A percentile compares a stretch with the other conserved stretches of the same genome.
phyloP scores from a whole-genome alignment of 306 rosid species.

The Vigna hirtella region DNA sequence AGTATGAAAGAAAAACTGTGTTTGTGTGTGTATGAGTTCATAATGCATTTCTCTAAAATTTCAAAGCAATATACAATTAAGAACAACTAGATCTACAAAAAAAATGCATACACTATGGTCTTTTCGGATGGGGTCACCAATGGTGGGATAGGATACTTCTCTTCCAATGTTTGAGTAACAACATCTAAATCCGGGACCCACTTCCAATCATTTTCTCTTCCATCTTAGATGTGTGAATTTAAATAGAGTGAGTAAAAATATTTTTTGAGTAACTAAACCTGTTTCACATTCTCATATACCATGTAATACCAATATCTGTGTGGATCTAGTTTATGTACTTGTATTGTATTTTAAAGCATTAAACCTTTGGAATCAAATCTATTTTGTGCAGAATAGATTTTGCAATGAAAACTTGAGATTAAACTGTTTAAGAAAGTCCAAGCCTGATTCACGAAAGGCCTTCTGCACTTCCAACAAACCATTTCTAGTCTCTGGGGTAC shows the following conservation, averaged over 20 bases:
- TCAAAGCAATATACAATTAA: slow-evolving; percentile 14
- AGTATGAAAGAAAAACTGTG: not conserved
- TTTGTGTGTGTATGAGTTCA: not conserved
- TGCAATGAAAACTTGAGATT: slow-evolving; percentile 66
- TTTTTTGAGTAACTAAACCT: too few species aligned
- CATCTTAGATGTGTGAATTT: too few species aligned
- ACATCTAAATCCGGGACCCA: slow-evolving; percentile 94
- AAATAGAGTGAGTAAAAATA: too few species aligned
- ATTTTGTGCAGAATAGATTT: too few species aligned
- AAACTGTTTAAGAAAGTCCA: slow-evolving; percentile 96
- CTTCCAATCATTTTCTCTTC: slow-evolving; percentile 54
- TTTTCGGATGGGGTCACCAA: slow-evolving; percentile 78
- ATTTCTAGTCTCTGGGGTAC: slow-evolving; percentile 97
- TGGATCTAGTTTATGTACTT: too few species aligned
- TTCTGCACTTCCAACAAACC: slow-evolving; percentile 96
- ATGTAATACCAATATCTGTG: too few species aligned
- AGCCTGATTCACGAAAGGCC: slow-evolving; percentile 98
- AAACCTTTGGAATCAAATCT: too few species aligned
- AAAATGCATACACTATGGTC: slow-evolving; percentile 69
- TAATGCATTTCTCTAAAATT: not conserved
- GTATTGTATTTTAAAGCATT: too few species aligned
- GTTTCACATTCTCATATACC: too few species aligned
- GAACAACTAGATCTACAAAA: slow-evolving; percentile 16
- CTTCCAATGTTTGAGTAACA: slow-evolving; percentile 77
- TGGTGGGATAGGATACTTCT: slow-evolving; percentile 90